Base-by-base conservation (phyloP, 164 flowering plant genomes). In the Nelumbo lutea region DNA sequence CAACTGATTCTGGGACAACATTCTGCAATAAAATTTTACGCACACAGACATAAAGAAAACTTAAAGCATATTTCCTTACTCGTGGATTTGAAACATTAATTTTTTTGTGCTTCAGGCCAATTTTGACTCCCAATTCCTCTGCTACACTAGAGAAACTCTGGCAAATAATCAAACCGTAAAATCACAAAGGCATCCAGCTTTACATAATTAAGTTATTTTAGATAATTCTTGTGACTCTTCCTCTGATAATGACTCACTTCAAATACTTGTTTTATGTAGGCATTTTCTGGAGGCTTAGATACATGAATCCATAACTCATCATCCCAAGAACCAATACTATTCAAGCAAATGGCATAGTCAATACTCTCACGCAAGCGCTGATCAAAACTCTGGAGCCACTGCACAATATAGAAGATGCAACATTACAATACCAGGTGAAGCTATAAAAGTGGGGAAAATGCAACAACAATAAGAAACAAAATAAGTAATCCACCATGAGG, bases 281-380 rank as follows among this genome's bases (percentile, higher is more conserved):
- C 93, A 85, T 96, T 96, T 69, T 96, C 99, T 78, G 99, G 97
- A 78, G 99, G 98, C 82, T 96, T 96, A 40, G 99, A 96, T 58
- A 93, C 98, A 80, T 93, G 98, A 73, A 93, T 68, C 88, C 85
- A 90, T 63, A 96, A 70, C 55, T 85, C 84, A 72, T 86, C 75
- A 70, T 86, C 83, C 81, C 75, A 72, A 65, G 95, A 90, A 41
- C 97, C 97, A 80, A 96, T 79, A 75, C 93, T 89, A 81, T 96
- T 90, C 78, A 96, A 87, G 87, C 99, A 93, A 66, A 96, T 84
- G 74, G 99, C 98, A 82, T 88, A 93, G 71, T 96, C 99, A 78
- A 96, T 88, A 64, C 89, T 90, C 84, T 93, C 98, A 72, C 96
- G 98, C 72, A 88, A 58, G 44, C 98, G 91, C 66, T 89, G 99